These are phyloP conservation scores for Staphylotrichum longicolle DNA, from an alignment of 495 filamentous ascomycete genomes.

Conservation along the genomic window DNA sequence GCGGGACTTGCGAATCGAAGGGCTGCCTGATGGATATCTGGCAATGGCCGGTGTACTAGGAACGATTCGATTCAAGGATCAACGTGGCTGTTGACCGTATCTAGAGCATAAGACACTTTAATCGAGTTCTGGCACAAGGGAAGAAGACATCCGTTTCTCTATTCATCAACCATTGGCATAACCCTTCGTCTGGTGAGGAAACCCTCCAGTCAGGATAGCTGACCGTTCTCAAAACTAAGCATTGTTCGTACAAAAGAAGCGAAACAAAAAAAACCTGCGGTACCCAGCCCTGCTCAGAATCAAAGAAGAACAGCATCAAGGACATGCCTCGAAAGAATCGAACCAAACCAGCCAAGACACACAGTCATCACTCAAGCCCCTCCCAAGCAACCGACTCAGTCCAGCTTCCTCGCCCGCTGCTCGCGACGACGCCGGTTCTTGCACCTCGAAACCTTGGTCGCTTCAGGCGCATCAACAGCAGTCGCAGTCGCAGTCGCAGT, in stretches of 20 bases:
- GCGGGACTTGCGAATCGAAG: no score
- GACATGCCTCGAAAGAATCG: slow-evolving; percentile 15
- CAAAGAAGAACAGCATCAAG: background rate
- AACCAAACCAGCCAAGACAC: background rate
- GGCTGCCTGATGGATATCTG: no score
- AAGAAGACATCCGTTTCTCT: no score
- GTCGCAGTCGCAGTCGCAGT: slow-evolving; percentile 1
- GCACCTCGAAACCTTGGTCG: background rate
- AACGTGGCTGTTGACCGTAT: no score
- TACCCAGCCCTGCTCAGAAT: background rate
- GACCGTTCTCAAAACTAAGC: background rate
- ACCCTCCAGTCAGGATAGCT: no score
- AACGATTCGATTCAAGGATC: no score
- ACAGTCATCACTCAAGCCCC: background rate
- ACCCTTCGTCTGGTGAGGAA: no score
- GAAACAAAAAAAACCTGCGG: background rate
- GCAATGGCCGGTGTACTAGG: no score
- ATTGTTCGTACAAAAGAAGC: background rate
- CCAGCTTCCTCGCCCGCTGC: background rate
- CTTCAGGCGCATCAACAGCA: background rate
- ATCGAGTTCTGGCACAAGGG: no score
- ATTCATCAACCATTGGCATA: no score
- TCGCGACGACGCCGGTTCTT: background rate
- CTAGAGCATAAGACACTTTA: no score
- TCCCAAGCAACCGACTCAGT: background rate